Percentiles rank a stretch among this genome's conserved stretches.
These are phyloP conservation scores for Secale cereale DNA, from an alignment of 176 grass and related monocot genomes.

Conservation along the genomic window DNA sequence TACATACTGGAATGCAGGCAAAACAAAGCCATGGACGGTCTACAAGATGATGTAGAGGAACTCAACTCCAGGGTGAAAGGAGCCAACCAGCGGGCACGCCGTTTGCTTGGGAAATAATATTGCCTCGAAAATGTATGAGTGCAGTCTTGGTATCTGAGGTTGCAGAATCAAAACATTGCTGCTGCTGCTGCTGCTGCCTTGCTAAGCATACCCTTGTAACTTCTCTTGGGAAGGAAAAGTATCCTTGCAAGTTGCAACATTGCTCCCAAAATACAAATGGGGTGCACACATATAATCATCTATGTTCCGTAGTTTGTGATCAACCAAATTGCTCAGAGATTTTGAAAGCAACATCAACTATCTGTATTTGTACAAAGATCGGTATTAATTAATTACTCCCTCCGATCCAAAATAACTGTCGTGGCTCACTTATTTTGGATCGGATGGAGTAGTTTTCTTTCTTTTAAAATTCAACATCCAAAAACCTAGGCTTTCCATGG, in stretches of 20 bases:
- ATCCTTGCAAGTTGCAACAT: neutral
- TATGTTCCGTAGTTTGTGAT: neutral
- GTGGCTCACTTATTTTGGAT: no score
- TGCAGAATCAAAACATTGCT: neutral
- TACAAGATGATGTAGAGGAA: conserved; percentile 42
- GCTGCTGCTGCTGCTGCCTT: neutral
- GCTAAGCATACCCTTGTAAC: neutral
- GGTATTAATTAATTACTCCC: no score
- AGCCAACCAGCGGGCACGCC: conserved; percentile 33
- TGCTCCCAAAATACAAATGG: neutral
- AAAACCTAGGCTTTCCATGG: no score
- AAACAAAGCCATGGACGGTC: conserved; percentile 21
- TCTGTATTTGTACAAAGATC: neutral
- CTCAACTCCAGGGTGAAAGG: conserved; percentile 35
- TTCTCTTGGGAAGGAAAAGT: neutral
- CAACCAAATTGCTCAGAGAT: neutral
- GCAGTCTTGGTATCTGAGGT: neutral
- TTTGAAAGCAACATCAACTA: neutral
- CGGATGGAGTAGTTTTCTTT: no score
- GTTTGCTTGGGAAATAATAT: conserved; percentile 29
- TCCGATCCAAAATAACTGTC: no score
- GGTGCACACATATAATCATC: neutral
- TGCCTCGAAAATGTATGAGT: neutral
- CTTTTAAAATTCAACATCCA: no score
- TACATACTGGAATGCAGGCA: conserved; percentile 22